Evolutionary conservation across 2,329 filamentous ascomycete genomes (phyloP).

Genomic region (Plectosphaerella plurivora): DNA sequence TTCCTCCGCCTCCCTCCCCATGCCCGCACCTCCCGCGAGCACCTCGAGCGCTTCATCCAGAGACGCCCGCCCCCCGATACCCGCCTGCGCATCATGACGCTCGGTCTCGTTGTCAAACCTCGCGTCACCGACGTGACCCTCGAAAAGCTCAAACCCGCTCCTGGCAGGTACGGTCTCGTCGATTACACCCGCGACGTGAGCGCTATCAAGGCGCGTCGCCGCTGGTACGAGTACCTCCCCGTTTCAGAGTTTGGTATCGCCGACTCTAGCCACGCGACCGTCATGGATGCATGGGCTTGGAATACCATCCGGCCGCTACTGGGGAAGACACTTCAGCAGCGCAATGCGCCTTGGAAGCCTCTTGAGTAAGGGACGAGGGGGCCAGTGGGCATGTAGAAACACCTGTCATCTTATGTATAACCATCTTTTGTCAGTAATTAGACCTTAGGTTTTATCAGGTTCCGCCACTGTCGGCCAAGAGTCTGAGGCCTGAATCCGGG

Average conservation of each 20-base stretch:
- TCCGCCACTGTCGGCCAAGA: too few relatives aligned
- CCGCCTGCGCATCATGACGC: slow-evolving; percentile 48
- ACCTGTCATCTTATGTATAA: too few relatives aligned
- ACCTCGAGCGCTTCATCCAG: slow-evolving; percentile 48
- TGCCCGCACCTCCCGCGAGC: slow-evolving; percentile 56
- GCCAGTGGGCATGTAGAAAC: too few relatives aligned
- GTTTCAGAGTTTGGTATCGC: slow-evolving; percentile 34
- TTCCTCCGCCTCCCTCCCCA: slow-evolving; percentile 63
- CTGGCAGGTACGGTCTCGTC: slow-evolving; percentile 31
- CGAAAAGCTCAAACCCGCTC: slow-evolving; percentile 26
- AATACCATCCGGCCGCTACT: slow-evolving; percentile 29
- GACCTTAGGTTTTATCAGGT: too few relatives aligned
- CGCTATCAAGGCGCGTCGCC: slow-evolving; percentile 25
- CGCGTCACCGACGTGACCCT: slow-evolving; percentile 39
- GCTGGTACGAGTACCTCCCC: slow-evolving; percentile 36
- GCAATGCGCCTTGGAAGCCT: slow-evolving; percentile 4
- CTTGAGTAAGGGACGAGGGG: too few relatives aligned
- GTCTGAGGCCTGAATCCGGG: too few relatives aligned
- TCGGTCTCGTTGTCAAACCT: slow-evolving; percentile 51
- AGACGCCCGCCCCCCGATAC: slow-evolving; percentile 36
- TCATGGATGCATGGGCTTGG: slow-evolving; percentile 36
- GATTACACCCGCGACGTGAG: slow-evolving; percentile 33
- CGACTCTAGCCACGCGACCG: slow-evolving; percentile 22
- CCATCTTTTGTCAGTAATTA: too few relatives aligned
- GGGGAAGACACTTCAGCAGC: slow-evolving; percentile 14